Percentiles rank a stretch among this genome's conserved stretches.
Conservation (phyloP, 805 yeast species). For the Yamadazyma laniorum region DNA sequence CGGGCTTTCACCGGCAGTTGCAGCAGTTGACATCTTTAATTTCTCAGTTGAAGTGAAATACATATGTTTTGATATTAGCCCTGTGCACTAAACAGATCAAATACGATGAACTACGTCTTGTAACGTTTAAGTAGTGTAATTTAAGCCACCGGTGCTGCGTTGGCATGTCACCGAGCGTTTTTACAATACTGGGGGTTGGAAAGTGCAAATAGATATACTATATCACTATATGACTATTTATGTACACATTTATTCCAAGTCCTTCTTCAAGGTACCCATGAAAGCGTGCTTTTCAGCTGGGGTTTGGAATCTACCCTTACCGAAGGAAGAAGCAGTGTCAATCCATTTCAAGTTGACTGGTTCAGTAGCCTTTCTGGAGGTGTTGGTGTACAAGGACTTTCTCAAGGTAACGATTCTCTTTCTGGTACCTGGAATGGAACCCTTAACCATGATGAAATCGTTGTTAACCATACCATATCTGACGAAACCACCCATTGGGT, state of each 20-base stretch:
- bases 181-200: too few relatives aligned
- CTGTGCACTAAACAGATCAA: too few relatives aligned
- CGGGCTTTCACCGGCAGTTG: too few relatives aligned
- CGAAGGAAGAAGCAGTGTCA: slow-evolving; percentile 99
- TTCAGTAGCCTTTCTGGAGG: slow-evolving; percentile 97
- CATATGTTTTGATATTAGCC: too few relatives aligned
- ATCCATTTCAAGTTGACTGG: slow-evolving; percentile 98
- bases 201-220: too few relatives aligned
- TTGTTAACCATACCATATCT: slow-evolving; percentile 98
- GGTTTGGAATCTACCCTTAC: slow-evolving; percentile 99
- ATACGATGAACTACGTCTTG: too few relatives aligned
- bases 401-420: slow-evolving; percentile 99
- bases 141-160: too few relatives aligned
- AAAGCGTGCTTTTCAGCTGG: slow-evolving; percentile 99
- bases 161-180: too few relatives aligned
- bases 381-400: slow-evolving; percentile 96
- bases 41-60: too few relatives aligned
- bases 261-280: slow-evolving; percentile 99
- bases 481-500: slow-evolving; percentile 99
- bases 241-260: slow-evolving; percentile 51
- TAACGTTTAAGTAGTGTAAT: too few relatives aligned
- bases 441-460: slow-evolving; percentile 97
- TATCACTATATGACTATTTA: too few relatives aligned
- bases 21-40: too few relatives aligned
- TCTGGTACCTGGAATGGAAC: slow-evolving; percentile 99